Evolutionary conservation across 345 rosid species (phyloP), one percentile per base, ranked within the genome.

Genomic region (Crucihimalaya himalaica): DNA sequence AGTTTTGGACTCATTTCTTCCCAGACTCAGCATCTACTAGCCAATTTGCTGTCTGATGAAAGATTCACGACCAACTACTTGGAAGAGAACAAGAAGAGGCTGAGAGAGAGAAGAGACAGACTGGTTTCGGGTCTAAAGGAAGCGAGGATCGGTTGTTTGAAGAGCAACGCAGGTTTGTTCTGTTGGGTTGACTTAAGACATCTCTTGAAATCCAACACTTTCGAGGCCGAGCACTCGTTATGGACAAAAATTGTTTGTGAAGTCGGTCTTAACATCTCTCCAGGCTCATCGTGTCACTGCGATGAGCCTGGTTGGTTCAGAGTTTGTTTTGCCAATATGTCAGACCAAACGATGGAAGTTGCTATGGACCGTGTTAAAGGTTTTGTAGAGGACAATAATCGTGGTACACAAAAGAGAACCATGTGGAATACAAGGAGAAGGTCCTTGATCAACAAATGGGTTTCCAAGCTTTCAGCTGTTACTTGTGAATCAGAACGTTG

Each of bases 111-210:
- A 48, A 85, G 79, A 52, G 87, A 81, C 25, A 45, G 42, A 71
- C 70, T 89, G 6, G 83, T 88, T n/a, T 74, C 79, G 5, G 95
- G 95, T 16, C 80, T 94, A 5, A 81, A 81, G 72, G 63, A 53
- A 5, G 81, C 86, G 0, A 89, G 93, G 51, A 83, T 94, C 4
- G 72, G 67, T n/a, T 86, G 91, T 59, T 59, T 89, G 47, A 77
- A 85, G 31, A 78, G 98, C 71, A 94, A 88, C 59, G 89, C 90
- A 0, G 93, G 97, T 6, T 58, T 94, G 60, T 94, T 91, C 68
- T 94, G 96, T 53, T 94, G 98, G 98, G 96, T 87, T 29, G 89
- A 91, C 81, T 84, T 91, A 88, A 84, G 87, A 63, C 82, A 78
- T 54, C 79, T 91, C 8, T 68, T 94, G 69, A 72, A 37, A 10